Base-by-base conservation (phyloP, 1,284 basidiomycete species). In the Pisolithus thermaeus region DNA sequence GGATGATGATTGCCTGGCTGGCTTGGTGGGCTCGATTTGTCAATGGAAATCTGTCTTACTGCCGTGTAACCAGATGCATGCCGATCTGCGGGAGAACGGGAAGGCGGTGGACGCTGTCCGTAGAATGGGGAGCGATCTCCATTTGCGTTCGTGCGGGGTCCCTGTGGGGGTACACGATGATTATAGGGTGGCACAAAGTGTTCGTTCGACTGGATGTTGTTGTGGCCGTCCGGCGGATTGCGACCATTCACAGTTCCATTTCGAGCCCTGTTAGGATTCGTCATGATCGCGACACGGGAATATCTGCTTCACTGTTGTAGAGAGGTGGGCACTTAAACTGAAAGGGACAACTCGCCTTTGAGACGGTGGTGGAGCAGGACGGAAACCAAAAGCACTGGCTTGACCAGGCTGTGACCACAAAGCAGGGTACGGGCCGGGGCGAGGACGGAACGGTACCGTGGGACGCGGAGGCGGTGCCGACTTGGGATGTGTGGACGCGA, bases 201-300 rank as follows among this genome's bases (percentile, higher is more conserved):
- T 8, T 14, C 18, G 22, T 32, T 25, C 8, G 18, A 23, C 12
- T 30, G n/a, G 41, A 32, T 16, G n/a, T 37, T 36, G 20, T 25
- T 36, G 20, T 25, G 41, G 11, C 30, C 41, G n/a, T 25, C 20
- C 23, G 20, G 32, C 7, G 50, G 45, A 20, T 49, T 44, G n/a
- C 25, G 38, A 16, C 47, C 51, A 18, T 54, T 57, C 16, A 36
- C 23, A 36, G 49, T 39, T 42, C 54, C 49, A 46, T 67, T 69
- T n/a, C 74, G 69, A n/a, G 74, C 79, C 47, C 83, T 73, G 61
- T 84, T 83, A 1, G 86, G 89, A 61, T 92, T 91, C 4, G 77
- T 67, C 81, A 83, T 78, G 44, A 85, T 81, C 22, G 73, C 70
- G 8, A 80, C 68, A 11, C 71, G 71, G 4, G 66, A 49, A 52